Base-by-base conservation (phyloP, 805 yeast genomes). In the Martiniozyma abietophila region DNA sequence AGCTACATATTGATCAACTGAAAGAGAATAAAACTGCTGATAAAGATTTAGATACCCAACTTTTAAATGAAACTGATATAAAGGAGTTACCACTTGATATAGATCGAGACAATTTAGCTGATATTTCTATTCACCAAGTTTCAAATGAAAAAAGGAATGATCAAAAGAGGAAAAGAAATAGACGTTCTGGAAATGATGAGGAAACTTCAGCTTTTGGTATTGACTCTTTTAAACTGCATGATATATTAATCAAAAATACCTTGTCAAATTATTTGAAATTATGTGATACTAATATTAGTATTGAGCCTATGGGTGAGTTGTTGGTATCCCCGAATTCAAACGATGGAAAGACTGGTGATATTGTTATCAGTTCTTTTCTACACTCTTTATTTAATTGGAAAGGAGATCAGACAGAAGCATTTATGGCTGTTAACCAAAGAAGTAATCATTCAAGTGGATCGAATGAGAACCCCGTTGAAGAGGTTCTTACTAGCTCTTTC, bases 241-340 rank as follows among this genome's bases (percentile, higher is more conserved):
- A 40, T 29, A 10, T 12, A 8, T 43, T 44, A 4, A 26, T 38
- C 3, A 35, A 40, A 5, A 31, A 27, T 5, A 41, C 46, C 1
- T 21, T 54, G 4, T 38, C 45, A 1, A 34, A 42, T 14, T 53
- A 36, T 32, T 14, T 51, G 6, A 32, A 31, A 2, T 31, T 44
- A 11, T 41, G 50, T 31, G 71, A 61, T 24, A 52, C 65, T 6
- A 63, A 69, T 2, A 44, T 62, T 40, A 34, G 57, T 8, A 59
- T 64, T 58, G 65, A 64, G 39, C 62, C 64, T 32, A 58, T 67
- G 41, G 49, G 64, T 15, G 43, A 63, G 26, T 42, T 64, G 3
- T 58, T 65, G 18, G 12, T 36, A 1, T 22, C 23, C 19, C 27
- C 19, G 8, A 12, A 20, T 4, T 11, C 18, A 12, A 19, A 25